Conservation (phyloP, 2,329 filamentous ascomycete species). For the Fusarium lyarnte region DNA sequence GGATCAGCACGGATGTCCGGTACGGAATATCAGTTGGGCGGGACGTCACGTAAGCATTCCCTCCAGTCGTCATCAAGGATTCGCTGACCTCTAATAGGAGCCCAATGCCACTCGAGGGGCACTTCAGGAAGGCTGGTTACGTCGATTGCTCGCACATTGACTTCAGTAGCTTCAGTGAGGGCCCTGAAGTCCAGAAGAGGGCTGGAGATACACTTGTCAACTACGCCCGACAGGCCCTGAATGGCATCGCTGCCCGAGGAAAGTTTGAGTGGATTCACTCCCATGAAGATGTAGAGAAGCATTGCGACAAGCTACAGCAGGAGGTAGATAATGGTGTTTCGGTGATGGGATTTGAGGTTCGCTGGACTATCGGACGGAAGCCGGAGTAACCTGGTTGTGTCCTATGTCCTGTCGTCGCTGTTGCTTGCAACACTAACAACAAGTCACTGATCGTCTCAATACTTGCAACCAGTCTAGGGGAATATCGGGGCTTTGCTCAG, state of each 20-base stretch:
- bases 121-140: neutral
- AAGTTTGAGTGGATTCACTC: neutral
- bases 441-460: fast-evolving
- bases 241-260: neutral
- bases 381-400: neutral
- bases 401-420: no score
- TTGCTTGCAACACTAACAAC: neutral
- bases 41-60: neutral
- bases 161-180: slow-evolving; percentile 4
- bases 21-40: neutral
- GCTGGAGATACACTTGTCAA: neutral
- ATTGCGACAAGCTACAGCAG: neutral
- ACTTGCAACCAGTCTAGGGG: neutral
- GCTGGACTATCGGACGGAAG: slow-evolving; percentile 7
- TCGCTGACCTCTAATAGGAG: neutral
- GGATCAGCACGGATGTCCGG: slow-evolving; percentile 1
- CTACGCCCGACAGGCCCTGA: neutral
- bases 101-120: neutral
- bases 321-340: neutral
- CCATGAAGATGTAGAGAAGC: neutral
- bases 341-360: neutral
- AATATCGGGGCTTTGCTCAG: neutral
- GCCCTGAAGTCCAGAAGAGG: neutral
- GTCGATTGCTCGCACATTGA: neutral
- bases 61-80: no score